Evolutionary conservation across 169 alveolate genomes (phyloP), one percentile per base, ranked within the genome.

Genomic region (Eimeria falciformis): DNA sequence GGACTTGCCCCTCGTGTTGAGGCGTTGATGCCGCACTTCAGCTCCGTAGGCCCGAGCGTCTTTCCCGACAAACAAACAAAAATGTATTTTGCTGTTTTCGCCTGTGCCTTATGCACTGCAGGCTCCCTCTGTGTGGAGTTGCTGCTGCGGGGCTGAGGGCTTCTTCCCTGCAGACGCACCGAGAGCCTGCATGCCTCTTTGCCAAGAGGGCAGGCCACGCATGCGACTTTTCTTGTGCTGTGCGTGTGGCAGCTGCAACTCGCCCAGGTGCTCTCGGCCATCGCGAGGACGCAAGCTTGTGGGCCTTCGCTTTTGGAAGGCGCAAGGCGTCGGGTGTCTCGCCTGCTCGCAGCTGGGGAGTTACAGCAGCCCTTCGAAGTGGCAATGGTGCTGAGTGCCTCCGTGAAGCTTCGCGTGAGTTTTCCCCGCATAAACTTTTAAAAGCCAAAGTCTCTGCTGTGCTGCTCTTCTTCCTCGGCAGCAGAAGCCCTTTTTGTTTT

Each of bases 211-310:
- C n/a, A n/a, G n/a, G n/a, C n/a, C n/a, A n/a, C 62, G 62, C n/a
- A 7, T 7, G 62, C 62, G 14, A 11, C 62, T 50, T 25, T 23
- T 7, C 12, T 29, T 18, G 7, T 68, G 79, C 79, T 27, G 9
- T 50, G 7, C 14, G 9, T 45, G 33, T 21, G 23, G 65, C 84
- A 75, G 84, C 56, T 75, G 65, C 84, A 75, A 23, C 84, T 75
- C 40, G n/a, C 84, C 21, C 84, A 75, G 62, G 65, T 75, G 84
- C 84, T 75, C 17, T 40, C 84, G 23, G 84, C 84, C 21, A 3
- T 21, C 6, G 40, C 84, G 3, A 40, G 43, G 65, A 5, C 65
- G 66, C 53, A n/a, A 5, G 33, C 27, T 5, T 12, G 21, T 37
- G 9, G 23, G 12, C 84, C 56, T 6, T 12, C 0, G 21, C 40